Conservation (phyloP, 371 early-diverging fungal genomes). For the Syncephalastrum racemosum region DNA sequence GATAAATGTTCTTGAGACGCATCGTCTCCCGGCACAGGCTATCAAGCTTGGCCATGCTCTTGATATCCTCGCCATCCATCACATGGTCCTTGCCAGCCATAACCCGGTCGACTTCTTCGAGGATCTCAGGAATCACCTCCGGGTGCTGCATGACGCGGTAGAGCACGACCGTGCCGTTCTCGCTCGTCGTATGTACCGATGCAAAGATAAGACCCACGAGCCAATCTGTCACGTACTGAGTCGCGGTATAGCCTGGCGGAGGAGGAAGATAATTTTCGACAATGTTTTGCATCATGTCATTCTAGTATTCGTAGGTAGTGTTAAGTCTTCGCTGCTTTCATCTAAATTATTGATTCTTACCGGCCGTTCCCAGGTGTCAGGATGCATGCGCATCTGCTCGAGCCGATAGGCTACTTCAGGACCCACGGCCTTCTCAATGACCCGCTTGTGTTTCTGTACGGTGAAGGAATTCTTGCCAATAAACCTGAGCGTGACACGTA, state of each 20-base stretch:
- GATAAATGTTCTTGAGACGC: conserved; percentile 23
- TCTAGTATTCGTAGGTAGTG: conserved; percentile 3
- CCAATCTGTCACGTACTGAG: conserved; percentile 11
- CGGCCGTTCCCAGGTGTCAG: conserved; percentile 12
- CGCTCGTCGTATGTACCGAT: conserved; percentile 41
- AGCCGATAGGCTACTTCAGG: conserved; percentile 8
- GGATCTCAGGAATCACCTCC: conserved; percentile 36
- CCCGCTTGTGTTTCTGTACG: neutral
- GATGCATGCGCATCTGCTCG: neutral
- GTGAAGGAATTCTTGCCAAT: conserved; percentile 11
- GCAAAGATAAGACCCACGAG: conserved; percentile 34
- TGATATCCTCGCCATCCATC: conserved; percentile 15
- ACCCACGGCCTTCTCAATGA: conserved; percentile 2
- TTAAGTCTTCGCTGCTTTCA: neutral
- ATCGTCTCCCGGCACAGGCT: conserved; percentile 50
- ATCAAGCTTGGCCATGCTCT: conserved; percentile 46
- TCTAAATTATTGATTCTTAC: conserved; percentile 2
- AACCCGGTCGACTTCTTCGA: conserved; percentile 43
- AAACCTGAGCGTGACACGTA: neutral
- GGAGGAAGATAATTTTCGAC: conserved; percentile 10
- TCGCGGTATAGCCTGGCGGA: conserved; percentile 2
- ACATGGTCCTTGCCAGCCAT: conserved; percentile 7
- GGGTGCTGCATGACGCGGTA: conserved; percentile 44
- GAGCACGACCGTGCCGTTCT: conserved; percentile 29
- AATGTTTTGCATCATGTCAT: conserved; percentile 25